These are phyloP conservation scores for Aspergillus sp. DNA, from an alignment of 2,329 filamentous ascomycete species.

Conservation along the genomic window DNA sequence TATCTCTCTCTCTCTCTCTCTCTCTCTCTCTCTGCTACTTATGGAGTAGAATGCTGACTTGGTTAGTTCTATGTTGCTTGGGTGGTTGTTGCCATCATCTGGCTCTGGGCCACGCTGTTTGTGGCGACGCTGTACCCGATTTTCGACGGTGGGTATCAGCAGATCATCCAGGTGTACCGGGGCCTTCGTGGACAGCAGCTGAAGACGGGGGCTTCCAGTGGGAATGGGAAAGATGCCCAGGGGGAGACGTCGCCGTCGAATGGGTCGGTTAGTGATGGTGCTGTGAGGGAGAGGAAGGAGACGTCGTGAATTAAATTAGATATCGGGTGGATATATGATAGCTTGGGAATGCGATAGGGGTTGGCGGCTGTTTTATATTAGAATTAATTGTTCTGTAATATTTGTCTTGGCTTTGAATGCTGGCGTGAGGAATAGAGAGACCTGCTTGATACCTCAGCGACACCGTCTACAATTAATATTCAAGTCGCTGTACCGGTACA, in stretches of 20 bases:
- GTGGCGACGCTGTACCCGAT: slow-evolving; percentile 52
- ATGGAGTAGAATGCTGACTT: not conserved
- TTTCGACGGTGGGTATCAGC: slow-evolving; percentile 45
- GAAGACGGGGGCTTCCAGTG: not conserved
- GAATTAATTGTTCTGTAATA: too few species aligned
- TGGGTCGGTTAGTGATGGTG: not conserved
- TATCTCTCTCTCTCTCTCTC: too few species aligned
- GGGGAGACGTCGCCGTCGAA: not conserved
- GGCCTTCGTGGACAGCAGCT: not conserved
- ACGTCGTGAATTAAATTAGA: not conserved
- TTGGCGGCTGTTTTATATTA: too few species aligned
- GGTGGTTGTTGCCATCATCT: slow-evolving; percentile 53
- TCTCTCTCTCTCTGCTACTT: too few species aligned
- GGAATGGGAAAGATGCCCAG: not conserved
- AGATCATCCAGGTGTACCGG: slow-evolving; percentile 3
- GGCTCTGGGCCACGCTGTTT: slow-evolving; percentile 54
- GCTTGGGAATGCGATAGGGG: too few species aligned
- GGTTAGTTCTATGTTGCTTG: slow-evolving; percentile 40
- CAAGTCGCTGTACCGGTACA: too few species aligned
- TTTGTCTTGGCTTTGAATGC: too few species aligned
- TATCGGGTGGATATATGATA: too few species aligned
- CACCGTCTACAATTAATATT: too few species aligned
- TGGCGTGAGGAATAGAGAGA: too few species aligned
- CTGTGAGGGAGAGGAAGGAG: not conserved
- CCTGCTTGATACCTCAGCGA: too few species aligned